Percentiles rank a stretch among this genome's conserved stretches.
These are phyloP conservation scores for Kluyveromyces siamensis DNA, from an alignment of 805 yeast species.

Conservation along the genomic window DNA sequence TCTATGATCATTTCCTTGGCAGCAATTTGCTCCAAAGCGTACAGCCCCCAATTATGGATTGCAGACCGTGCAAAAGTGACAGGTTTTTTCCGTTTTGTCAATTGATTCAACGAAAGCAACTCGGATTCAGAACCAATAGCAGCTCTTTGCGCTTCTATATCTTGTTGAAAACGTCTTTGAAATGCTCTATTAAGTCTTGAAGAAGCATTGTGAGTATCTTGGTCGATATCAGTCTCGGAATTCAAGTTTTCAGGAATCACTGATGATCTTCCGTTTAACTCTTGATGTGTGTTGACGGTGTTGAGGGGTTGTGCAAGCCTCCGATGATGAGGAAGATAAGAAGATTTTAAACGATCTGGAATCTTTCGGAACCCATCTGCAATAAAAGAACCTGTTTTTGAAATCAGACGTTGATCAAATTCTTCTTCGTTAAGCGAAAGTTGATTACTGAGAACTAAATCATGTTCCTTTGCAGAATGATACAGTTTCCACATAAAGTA, in stretches of 20 bases:
- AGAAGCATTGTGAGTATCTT: conserved; percentile 35
- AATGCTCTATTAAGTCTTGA: conserved; percentile 82
- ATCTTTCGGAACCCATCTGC: conserved; percentile 69
- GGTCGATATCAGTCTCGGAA: conserved; percentile 7
- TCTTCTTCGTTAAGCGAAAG: conserved; percentile 19
- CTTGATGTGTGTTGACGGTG: conserved; percentile 57
- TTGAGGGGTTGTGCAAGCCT: conserved; percentile 59
- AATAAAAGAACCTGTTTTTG: conserved; percentile 51
- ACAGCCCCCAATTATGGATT: conserved; percentile 96
- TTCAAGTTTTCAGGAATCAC: conserved; percentile 12
- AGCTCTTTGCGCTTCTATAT: conserved; percentile 70
- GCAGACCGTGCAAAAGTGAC: conserved; percentile 96
- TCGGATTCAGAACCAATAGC: conserved; percentile 76
- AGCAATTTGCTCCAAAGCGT: conserved; percentile 92
- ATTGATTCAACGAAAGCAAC: conserved; percentile 71
- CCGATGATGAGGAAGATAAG: conserved; percentile 76
- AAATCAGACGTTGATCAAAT: conserved; percentile 28
- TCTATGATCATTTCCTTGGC: conserved; percentile 96
- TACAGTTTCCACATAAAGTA: conserved; percentile 20
- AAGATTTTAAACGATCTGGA: conserved; percentile 61
- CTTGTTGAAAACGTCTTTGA: conserved; percentile 83
- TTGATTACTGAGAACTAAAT: conserved; percentile 11
- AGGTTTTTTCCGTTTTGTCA: conserved; percentile 84
- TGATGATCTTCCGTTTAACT: conserved; percentile 29
- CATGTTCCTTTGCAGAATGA: conserved; percentile 8